Evolutionary conservation across 352 stramenopile genomes (phyloP).

Genomic region (Phytophthora capsici): DNA sequence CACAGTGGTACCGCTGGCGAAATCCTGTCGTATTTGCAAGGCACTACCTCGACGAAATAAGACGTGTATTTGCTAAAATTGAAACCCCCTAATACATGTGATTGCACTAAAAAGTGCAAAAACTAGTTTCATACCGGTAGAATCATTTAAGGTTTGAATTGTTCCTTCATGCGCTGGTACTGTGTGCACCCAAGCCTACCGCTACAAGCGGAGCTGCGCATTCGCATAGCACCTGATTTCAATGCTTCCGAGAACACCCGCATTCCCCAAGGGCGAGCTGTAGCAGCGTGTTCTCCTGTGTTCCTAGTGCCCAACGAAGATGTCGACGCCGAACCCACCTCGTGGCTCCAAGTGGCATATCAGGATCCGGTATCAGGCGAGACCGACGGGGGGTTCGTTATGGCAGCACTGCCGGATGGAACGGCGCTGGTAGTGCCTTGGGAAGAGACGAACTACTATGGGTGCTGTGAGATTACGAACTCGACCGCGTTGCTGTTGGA

Average conservation of each 20-base stretch:
- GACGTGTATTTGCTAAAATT: no score
- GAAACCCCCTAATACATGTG: no score
- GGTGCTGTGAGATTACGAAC: slow-evolving; percentile 52
- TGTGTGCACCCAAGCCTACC: slow-evolving; percentile 66
- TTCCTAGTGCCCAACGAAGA: slow-evolving; percentile 40
- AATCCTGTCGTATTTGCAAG: no score
- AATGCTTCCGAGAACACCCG: slow-evolving; percentile 44
- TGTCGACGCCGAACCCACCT: slow-evolving; percentile 17
- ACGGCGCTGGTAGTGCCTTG: slow-evolving; percentile 55
- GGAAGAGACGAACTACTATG: slow-evolving; percentile 51
- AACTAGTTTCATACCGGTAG: no score
- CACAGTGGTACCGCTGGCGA: no score
- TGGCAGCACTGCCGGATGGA: slow-evolving; percentile 55
- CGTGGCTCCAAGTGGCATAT: slow-evolving; percentile 66
- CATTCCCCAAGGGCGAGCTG: slow-evolving; percentile 58
- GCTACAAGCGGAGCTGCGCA: slow-evolving; percentile 63
- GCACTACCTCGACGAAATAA: no score
- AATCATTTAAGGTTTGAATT: no score
- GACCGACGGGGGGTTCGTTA: slow-evolving; percentile 53
- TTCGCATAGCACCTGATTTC: slow-evolving; percentile 61
- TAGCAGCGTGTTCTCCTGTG: slow-evolving; percentile 41
- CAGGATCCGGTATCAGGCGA: slow-evolving; percentile 36
- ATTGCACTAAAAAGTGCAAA: no score
- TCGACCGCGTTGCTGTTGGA: slow-evolving; percentile 49
- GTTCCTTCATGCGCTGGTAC: slow-evolving; percentile 77